A percentile compares a stretch with the other conserved stretches of the same genome.
Evolutionary conservation across 2,329 filamentous ascomycete species (phyloP).

Genomic region (Leptosphaerulina australis): DNA sequence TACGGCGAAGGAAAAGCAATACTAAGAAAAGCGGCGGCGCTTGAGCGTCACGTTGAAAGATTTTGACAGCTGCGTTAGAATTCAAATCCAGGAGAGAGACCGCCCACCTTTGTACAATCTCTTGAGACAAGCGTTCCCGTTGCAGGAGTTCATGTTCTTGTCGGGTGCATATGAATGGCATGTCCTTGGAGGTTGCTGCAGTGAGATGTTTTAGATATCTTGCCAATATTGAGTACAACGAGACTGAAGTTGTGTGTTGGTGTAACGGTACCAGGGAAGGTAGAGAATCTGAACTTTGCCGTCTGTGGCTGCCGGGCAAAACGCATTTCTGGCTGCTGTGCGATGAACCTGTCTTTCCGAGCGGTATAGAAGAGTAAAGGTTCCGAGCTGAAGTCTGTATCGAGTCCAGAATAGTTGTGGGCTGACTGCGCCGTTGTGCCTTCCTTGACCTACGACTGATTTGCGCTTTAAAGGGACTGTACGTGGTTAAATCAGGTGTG

Average conservation of each 20-base stretch:
- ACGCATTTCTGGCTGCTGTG: constrained; percentile 14
- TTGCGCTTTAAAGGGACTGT: constrained; percentile 16
- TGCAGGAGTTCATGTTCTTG: constrained; percentile 30
- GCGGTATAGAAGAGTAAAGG: constrained; percentile 24
- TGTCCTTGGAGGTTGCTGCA: constrained; percentile 1
- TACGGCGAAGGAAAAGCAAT: constrained; percentile 41
- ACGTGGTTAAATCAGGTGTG: background rate
- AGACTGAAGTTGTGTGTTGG: constrained; percentile 12
- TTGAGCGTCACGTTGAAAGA: constrained; percentile 23
- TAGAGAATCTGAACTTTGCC: background rate
- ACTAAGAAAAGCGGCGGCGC: constrained; percentile 41
- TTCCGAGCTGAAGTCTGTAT: constrained; percentile 24
- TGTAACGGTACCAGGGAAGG: background rate
- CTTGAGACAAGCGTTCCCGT: constrained; percentile 22
- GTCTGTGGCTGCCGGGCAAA: constrained; percentile 2
- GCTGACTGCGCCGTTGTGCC: constrained; percentile 27
- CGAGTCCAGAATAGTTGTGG: constrained; percentile 28
- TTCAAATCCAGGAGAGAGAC: constrained; percentile 24
- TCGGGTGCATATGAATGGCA: constrained; percentile 21
- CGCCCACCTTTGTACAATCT: constrained; percentile 35
- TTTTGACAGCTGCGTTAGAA: constrained; percentile 25
- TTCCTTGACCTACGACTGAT: constrained; percentile 25
- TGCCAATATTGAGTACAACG: constrained; percentile 37
- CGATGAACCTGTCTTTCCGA: constrained; percentile 24
- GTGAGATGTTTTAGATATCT: constrained; percentile 31